Evolutionary conservation across 768 basidiomycete species (phyloP), one percentile per base, ranked within the genome.

Genomic region (Phylloporus scabripes): DNA sequence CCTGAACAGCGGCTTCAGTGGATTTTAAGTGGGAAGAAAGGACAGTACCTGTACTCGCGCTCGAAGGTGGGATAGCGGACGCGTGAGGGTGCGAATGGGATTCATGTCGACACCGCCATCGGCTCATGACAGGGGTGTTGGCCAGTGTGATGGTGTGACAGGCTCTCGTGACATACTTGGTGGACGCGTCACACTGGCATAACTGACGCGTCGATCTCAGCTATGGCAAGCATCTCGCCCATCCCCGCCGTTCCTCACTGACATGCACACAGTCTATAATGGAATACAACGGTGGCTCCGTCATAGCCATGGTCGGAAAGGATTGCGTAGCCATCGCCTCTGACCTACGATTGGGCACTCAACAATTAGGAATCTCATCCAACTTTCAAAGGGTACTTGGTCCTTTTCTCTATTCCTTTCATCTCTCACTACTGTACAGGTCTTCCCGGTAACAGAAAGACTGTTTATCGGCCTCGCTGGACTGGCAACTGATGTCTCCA

Each of bases 261-360:
- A 63, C 28, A 28, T n/a, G 0, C 7, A 9, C 33, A 18, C 42
- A 92, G 90, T 92, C 90, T 64, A 83, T 87, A 60, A 87, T 95
- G 88, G 79, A 91, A 70, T 76, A 84, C 54, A 97, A 96, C 77
- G 94, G 94, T 74, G 96, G 96, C 72, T 96, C 94, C 72, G 91
- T 95, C 61, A 79, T 99, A 70, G 96, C 96, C 75, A 99, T 99
- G 96, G 87, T 87, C 51, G 96, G 96, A 55, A 97, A 98, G 72
- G 87, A 92, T 59, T 99, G 96, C 68, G 96, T 99, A 43, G 96
- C 96, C 46, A 98, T 98, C 71, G 96, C 95, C 23, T 92, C 87
- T 46, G 96, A 99, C 72, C 64, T 95, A 58, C 82, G 95, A 54
- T 73, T 98, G 47, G 96, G 96, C 51, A 88, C 85, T 56, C 86